phyloP scores from a whole-genome alignment of 2,329 filamentous ascomycete species.

The Alternaria incomplexa region DNA sequence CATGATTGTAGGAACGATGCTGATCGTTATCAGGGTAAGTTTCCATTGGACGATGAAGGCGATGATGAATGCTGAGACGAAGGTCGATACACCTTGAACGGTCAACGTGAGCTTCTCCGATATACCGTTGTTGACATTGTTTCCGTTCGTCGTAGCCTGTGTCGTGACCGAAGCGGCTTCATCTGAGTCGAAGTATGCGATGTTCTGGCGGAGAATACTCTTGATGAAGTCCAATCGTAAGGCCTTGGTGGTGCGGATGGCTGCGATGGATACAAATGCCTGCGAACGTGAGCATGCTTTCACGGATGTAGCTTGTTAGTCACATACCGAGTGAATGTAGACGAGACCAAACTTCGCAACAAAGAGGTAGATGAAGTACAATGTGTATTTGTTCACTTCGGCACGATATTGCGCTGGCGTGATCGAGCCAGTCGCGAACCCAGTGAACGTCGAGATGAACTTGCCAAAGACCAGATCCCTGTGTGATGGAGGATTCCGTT shows the following conservation, averaged over 20 bases:
- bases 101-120: constrained; percentile 52
- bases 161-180: constrained; percentile 94
- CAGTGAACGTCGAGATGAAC: constrained; percentile 56
- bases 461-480: constrained; percentile 58
- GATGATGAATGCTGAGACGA: constrained; percentile 85
- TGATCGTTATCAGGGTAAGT: constrained; percentile 75
- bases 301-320: not conserved
- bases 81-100: constrained; percentile 56
- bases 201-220: constrained; percentile 61
- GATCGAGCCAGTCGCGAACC: constrained; percentile 46
- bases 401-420: constrained; percentile 45
- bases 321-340: constrained; percentile 53
- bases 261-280: constrained; percentile 56
- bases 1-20: constrained; percentile 55
- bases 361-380: constrained; percentile 76
- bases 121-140: constrained; percentile 90
- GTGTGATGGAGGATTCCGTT: not conserved
- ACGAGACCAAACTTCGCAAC: constrained; percentile 68
- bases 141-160: constrained; percentile 91
- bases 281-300: constrained; percentile 14
- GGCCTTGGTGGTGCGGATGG: constrained; percentile 58
- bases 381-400: constrained; percentile 48
- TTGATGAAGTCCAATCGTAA: constrained; percentile 67
- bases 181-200: constrained; percentile 71
- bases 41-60: constrained; percentile 94